These are phyloP conservation scores for Salix dunnii DNA, from an alignment of 345 rosid species.

Conservation along the genomic window DNA sequence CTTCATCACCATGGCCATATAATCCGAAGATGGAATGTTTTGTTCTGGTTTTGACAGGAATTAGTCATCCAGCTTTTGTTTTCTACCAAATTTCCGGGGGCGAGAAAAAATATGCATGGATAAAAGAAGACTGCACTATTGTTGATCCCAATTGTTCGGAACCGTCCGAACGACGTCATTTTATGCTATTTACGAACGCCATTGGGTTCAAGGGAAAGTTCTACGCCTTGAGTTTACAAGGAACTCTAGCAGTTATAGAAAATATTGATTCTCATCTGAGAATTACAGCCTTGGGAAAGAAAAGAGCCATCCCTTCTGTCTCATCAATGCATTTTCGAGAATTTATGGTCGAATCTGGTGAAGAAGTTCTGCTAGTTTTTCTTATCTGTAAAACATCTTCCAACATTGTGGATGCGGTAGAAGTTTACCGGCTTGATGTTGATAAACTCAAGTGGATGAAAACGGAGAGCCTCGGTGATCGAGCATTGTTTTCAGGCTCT, in stretches of 20 bases:
- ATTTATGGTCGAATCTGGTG: conserved; percentile 25
- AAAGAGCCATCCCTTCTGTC: conserved; percentile 21
- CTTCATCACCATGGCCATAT: too few species aligned
- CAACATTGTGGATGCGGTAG: conserved; percentile 24
- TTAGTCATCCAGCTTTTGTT: conserved; percentile 19
- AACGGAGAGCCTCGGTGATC: conserved; percentile 13
- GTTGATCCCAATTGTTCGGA: conserved; percentile 21
- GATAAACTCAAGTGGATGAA: conserved; percentile 17
- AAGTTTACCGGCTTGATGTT: conserved; percentile 14
- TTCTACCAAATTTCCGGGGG: background rate
- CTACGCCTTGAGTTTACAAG: conserved; percentile 32
- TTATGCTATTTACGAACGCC: conserved; percentile 27
- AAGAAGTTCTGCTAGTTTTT: conserved; percentile 22
- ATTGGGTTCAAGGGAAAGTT: conserved; percentile 27
- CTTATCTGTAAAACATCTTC: conserved; percentile 15
- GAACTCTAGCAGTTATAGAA: conserved; percentile 24
- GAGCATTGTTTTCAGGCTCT: conserved; percentile 22
- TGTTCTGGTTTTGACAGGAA: conserved; percentile 29
- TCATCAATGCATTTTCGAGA: conserved; percentile 20
- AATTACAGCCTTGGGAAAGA: conserved; percentile 13
- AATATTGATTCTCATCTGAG: background rate
- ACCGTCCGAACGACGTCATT: background rate
- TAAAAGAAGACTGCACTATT: conserved; percentile 16
- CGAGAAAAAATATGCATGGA: conserved; percentile 4
- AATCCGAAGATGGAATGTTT: too few species aligned